These are phyloP conservation scores for Geotrichum restrictum DNA, from an alignment of 1,139 yeast genomes.

Conservation along the genomic window DNA sequence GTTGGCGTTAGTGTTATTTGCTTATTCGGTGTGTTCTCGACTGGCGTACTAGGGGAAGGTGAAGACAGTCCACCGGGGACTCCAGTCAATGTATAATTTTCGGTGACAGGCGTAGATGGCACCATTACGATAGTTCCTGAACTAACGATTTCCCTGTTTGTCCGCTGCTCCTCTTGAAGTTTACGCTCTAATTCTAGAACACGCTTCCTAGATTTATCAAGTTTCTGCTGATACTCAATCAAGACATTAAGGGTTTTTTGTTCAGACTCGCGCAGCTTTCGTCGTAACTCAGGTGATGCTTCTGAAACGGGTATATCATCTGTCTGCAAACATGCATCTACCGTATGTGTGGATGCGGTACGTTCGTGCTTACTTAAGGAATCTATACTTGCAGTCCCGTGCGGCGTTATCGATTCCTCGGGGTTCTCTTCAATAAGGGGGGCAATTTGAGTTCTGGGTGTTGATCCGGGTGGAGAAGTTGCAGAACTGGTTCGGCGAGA, in stretches of 20 bases:
- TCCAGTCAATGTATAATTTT: neutral
- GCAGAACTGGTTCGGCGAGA: neutral
- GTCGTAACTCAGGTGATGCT: conserved; percentile 23
- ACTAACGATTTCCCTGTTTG: conserved; percentile 8
- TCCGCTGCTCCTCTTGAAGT: conserved; percentile 25
- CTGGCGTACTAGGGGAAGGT: neutral
- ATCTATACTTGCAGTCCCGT: too few relatives aligned
- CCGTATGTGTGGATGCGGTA: neutral
- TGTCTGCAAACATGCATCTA: neutral
- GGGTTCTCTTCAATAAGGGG: neutral
- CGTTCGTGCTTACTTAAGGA: neutral
- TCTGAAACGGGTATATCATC: neutral
- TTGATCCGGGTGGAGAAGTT: neutral
- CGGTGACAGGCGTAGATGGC: neutral
- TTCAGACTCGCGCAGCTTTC: conserved; percentile 30
- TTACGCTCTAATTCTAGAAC: conserved; percentile 30
- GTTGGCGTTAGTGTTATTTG: conserved; percentile 6
- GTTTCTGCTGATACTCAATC: conserved; percentile 33
- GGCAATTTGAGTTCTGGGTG: conserved; percentile 1
- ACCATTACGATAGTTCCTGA: neutral
- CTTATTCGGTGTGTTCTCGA: neutral
- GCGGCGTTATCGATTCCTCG: neutral
- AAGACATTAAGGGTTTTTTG: conserved; percentile 29
- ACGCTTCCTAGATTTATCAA: conserved; percentile 31
- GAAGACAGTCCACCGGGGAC: neutral